Percentiles rank a stretch among this genome's conserved stretches.
phyloP scores from a whole-genome alignment of 73 alveolate species.

The Symbiodinium pilosum region DNA sequence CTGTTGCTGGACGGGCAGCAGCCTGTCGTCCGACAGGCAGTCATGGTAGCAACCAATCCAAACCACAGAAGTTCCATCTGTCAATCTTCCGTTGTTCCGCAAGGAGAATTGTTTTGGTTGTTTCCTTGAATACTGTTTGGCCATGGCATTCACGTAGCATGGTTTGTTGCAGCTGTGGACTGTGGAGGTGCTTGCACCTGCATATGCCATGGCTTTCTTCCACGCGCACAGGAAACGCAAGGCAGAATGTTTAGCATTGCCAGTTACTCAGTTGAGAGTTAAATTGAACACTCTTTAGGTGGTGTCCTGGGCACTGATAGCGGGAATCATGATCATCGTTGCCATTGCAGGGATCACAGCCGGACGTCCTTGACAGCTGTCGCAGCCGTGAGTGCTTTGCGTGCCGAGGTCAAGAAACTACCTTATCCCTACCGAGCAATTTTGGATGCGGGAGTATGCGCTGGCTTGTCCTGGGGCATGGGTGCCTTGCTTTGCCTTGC shows the following conservation, averaged over 20 bases:
- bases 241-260: background rate
- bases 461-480: constrained; percentile 90
- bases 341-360: constrained; percentile 16
- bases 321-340: constrained; percentile 63
- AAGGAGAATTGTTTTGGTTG: no score
- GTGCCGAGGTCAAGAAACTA: constrained; percentile 46
- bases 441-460: constrained; percentile 92
- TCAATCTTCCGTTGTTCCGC: no score
- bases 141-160: no score
- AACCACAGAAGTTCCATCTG: no score
- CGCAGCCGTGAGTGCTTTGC: background rate
- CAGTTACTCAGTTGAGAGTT: no score
- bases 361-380: background rate
- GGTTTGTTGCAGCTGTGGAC: no score
- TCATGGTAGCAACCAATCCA: no score
- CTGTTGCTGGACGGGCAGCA: constrained; percentile 63
- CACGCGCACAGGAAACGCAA: constrained; percentile 81
- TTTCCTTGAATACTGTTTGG: no score
- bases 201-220: constrained; percentile 90
- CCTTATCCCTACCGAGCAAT: constrained; percentile 91
- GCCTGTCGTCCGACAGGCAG: constrained; percentile 62
- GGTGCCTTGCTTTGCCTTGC: constrained; percentile 6
- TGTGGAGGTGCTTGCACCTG: constrained; percentile 73
- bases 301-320: constrained; percentile 62
- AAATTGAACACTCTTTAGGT: background rate